Evolutionary conservation across 306 rosid genomes (phyloP), one percentile per base, ranked within the genome.

Genomic region (Vigna angularis): DNA sequence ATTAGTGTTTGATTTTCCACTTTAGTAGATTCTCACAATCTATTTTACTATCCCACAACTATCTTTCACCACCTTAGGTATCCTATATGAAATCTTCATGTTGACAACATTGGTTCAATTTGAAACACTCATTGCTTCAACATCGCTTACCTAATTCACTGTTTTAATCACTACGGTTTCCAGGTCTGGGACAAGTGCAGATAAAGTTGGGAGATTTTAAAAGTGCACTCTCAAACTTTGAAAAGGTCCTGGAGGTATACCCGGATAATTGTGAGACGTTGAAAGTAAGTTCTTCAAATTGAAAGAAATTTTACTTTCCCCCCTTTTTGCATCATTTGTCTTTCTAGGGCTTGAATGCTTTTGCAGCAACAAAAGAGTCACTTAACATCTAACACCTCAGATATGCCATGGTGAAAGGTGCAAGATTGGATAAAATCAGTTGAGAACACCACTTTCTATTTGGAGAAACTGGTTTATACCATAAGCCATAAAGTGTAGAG

Each of bases 181-280:
- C 83, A 95, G 98, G 99, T 72, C 85, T 95, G 90, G 99, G 99
- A 66, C 99, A 95, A 86, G 98, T 95, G 50, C 98, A 95, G 77
- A 85, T 95, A 83, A 91, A 95, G 88, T 85, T 95, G 93, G 97
- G 99, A 70, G 99, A 95, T 84, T 82, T 91, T 73, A 93, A 72
- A 86, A 95, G 99, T 85, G 98, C 99, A 58, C 85, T 88, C 64
- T 83, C 94, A 49, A 95, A 95, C 86, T 91, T 95, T 70, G 98
- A 95, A 58, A 95, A 93, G 90, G 98, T 95, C 81, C 81, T 93
- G 90, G 97, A 93, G 85, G 90, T 90, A 69, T 89, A 88, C 81
- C 96, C 96, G 0, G 98, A 95, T 88, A 93, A 93, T 78, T 88
- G 98, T 2, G 99, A 93, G 86, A 87, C 97, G n/a, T 42, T 96